Evolutionary conservation across 257 asterid genomes (phyloP).

Genomic region (Parsonsia alboflavescens): DNA sequence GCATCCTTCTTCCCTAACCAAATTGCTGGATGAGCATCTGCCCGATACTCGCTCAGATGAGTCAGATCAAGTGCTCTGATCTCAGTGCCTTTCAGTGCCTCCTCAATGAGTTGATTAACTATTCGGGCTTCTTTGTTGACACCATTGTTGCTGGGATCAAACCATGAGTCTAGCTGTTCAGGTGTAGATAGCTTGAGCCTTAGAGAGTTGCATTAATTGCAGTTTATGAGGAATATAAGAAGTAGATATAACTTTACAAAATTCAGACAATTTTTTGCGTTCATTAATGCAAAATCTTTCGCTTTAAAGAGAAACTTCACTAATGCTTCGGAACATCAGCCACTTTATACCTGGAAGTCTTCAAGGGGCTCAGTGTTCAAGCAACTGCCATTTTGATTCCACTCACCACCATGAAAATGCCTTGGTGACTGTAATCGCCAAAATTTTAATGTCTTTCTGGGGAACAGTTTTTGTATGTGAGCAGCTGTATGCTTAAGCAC

Average conservation of each 20-base stretch:
- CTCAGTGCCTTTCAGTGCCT: constrained; percentile 44
- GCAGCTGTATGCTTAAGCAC: constrained; percentile 69
- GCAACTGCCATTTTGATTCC: constrained; percentile 98
- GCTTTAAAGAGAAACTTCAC: not conserved
- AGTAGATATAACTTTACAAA: not conserved
- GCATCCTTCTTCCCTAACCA: constrained; percentile 96
- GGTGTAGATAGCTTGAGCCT: constrained; percentile 10
- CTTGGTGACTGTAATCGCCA: constrained; percentile 97
- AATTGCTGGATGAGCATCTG: constrained; percentile 91
- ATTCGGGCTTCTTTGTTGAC: constrained; percentile 83
- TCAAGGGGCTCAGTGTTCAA: constrained; percentile 64
- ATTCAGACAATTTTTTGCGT: no score
- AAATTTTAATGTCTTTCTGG: constrained; percentile 52
- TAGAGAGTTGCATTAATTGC: not conserved
- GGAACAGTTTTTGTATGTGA: constrained; percentile 55
- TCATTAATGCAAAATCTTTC: not conserved
- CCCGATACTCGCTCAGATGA: constrained; percentile 80
- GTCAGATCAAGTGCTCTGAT: constrained; percentile 56
- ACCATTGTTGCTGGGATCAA: constrained; percentile 72
- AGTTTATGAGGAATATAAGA: not conserved
- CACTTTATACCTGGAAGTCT: constrained; percentile 54
- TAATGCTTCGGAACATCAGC: no score
- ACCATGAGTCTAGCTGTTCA: constrained; percentile 84
- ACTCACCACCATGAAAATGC: constrained; percentile 92
- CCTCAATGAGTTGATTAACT: constrained; percentile 57